Evolutionary conservation across 2,329 filamentous ascomycete genomes (phyloP).

Genomic region (Phialocephala sp.): DNA sequence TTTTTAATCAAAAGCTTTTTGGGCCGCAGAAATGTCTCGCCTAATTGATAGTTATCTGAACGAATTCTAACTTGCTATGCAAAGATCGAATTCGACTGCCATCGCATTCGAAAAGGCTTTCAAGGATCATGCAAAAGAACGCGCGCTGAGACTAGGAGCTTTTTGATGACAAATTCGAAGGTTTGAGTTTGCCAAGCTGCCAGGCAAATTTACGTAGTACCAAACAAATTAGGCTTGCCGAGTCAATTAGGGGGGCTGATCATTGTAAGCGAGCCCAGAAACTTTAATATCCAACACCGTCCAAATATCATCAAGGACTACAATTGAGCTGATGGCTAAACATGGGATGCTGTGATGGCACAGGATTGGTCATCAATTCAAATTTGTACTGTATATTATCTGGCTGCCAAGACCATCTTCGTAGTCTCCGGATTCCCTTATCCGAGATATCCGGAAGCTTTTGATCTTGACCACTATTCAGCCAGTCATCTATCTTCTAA

Average conservation of each 20-base stretch:
- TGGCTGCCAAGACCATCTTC: not conserved
- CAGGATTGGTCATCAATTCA: no score
- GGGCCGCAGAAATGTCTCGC: no score
- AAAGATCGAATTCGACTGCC: no score
- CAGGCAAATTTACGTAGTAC: not conserved
- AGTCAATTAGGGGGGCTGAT: not conserved
- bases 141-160: not conserved
- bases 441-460: not conserved
- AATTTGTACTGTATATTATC: no score
- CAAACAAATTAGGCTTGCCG: not conserved
- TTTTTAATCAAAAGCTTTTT: no score
- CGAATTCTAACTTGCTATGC: no score
- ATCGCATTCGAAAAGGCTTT: no score
- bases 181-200: not conserved
- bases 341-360: not conserved
- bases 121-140: no score
- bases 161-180: not conserved
- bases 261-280: not conserved
- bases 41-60: no score
- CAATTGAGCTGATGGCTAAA: not conserved
- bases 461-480: not conserved
- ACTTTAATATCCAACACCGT: not conserved
- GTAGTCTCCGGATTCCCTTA: not conserved
- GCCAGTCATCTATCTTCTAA: not conserved
- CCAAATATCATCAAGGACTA: not conserved